Base-by-base conservation (phyloP, 148 eudicot genomes). In the Vaccinium darrowii region DNA sequence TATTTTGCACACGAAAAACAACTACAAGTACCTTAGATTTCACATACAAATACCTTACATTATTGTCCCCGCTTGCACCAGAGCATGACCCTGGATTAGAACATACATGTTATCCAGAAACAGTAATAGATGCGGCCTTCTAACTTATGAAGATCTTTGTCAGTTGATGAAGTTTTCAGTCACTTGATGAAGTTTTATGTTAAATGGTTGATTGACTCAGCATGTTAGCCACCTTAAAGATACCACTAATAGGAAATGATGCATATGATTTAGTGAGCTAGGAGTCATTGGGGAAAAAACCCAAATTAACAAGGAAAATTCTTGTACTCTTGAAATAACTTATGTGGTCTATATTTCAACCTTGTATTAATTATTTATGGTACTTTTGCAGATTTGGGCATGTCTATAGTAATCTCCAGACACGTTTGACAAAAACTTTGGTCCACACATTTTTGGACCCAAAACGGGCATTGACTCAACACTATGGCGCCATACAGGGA, bases 401-500 rank as follows among this genome's bases (percentile, higher is more conserved):
- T 83, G 91, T 91, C n/a, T 94, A 91, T 85, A 88, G 75, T 85
- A 94, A 84, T 82, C 94, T 94, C 83, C 97, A 94, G 85, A 90
- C 97, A 67, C 95, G 97, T 71, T 85, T 94, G 82, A 94, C 97
- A 30, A 94, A 87, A 88, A 94, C 97, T 76, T 89, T 94, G 85
- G 90, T 92, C 81, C 90, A 90, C 81, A 88, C 97, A 14, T 91
- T 94, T 88, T 82, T 94, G 93, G 97, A 94, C 81, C 97, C 94
- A 23, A 94, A 92, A 86, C 86, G 92, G 75, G 87, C 97, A 25
- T 73, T 94, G 88, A 89, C 97, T 78, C 97, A 94, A 86, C 97
- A 94, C 87, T 94, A 94, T 85, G 97, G 97, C 80, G 95, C 97
- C 73, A 90, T 94, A 83, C 95, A 94, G 89, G 97, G 97, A 27